Conservation (phyloP, 768 basidiomycete species). For the Imleria badia region DNA sequence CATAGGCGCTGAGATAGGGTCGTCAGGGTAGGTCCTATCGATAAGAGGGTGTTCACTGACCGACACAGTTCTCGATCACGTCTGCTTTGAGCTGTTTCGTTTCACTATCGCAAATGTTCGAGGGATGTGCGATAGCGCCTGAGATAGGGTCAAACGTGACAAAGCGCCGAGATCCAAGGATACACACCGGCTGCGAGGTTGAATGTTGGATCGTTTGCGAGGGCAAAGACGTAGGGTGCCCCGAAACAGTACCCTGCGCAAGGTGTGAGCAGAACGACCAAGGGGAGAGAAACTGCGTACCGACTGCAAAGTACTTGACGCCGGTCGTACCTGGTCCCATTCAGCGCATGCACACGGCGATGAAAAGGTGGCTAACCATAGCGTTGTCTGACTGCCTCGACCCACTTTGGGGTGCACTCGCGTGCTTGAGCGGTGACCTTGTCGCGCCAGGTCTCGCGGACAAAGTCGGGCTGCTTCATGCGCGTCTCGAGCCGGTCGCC, state of each 20-base stretch:
- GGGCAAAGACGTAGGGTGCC: conserved; percentile 49
- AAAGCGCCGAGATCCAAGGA: not conserved
- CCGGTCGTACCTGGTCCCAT: conserved; percentile 19
- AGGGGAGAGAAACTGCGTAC: conserved; percentile 21
- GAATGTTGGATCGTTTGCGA: conserved; percentile 41
- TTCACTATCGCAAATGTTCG: conserved; percentile 12
- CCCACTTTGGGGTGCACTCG: conserved; percentile 49
- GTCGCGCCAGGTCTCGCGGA: conserved; percentile 43
- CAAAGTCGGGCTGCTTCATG: conserved; percentile 36
- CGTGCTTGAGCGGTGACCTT: conserved; percentile 36
- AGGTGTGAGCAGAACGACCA: not conserved
- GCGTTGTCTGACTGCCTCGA: conserved; percentile 46
- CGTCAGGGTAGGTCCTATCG: not conserved
- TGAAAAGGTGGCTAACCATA: conserved; percentile 39
- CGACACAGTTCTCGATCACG: conserved; percentile 46
- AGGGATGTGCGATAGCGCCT: conserved; percentile 62
- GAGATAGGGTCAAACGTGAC: not conserved
- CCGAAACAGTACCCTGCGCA: conserved; percentile 57
- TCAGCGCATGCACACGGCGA: conserved; percentile 10
- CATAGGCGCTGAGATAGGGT: conserved; percentile 44
- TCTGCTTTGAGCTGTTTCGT: conserved; percentile 41
- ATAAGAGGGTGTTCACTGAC: conserved; percentile 32
- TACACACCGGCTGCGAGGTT: conserved; percentile 45
- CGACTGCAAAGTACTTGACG: conserved; percentile 46
- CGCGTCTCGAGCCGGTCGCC: conserved; percentile 51